Conservation (phyloP, 352 stramenopile genomes). For the Phytophthora chlamydospora region DNA sequence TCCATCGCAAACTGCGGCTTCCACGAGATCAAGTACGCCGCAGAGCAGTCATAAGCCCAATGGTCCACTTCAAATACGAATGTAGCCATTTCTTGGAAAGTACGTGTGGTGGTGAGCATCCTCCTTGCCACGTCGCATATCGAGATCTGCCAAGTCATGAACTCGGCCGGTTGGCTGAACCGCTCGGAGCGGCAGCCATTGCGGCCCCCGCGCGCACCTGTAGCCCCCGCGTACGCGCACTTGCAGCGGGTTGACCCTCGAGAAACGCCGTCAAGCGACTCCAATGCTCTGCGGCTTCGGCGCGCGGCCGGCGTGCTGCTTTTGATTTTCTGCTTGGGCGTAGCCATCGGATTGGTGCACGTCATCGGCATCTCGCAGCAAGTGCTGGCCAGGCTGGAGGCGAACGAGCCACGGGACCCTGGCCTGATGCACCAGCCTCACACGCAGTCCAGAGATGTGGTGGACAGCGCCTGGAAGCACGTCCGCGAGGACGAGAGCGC, state of each 20-base stretch:
- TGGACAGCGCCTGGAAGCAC: constrained; percentile 20
- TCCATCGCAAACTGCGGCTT: constrained; percentile 80
- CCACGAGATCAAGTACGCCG: constrained; percentile 40
- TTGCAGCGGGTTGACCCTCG: constrained; percentile 8
- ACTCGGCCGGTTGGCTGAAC: constrained; percentile 20
- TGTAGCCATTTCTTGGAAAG: constrained; percentile 6
- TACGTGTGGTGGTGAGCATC: constrained; percentile 25
- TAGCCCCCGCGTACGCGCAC: constrained; percentile 18
- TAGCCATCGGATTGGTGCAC: constrained; percentile 43
- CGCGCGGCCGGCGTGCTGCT: constrained; percentile 28
- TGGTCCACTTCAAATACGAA: constrained; percentile 10
- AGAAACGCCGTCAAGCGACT: neutral
- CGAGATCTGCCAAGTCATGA: constrained; percentile 17
- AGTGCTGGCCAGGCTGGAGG: constrained; percentile 46
- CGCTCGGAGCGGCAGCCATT: constrained; percentile 24
- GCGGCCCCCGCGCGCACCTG: constrained; percentile 27
- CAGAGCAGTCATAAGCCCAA: neutral
- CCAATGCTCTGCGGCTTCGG: constrained; percentile 11
- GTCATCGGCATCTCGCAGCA: constrained; percentile 46
- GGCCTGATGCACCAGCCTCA: constrained; percentile 26
- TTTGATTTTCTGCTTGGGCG: constrained; percentile 45
- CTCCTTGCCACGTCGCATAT: constrained; percentile 29
- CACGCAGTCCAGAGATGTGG: constrained; percentile 21
- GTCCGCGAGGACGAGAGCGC: constrained; percentile 15
- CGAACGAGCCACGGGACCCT: constrained; percentile 29